These are phyloP conservation scores for Rutstroemia sp. DNA, from an alignment of 2,329 filamentous ascomycete genomes.

Conservation along the genomic window DNA sequence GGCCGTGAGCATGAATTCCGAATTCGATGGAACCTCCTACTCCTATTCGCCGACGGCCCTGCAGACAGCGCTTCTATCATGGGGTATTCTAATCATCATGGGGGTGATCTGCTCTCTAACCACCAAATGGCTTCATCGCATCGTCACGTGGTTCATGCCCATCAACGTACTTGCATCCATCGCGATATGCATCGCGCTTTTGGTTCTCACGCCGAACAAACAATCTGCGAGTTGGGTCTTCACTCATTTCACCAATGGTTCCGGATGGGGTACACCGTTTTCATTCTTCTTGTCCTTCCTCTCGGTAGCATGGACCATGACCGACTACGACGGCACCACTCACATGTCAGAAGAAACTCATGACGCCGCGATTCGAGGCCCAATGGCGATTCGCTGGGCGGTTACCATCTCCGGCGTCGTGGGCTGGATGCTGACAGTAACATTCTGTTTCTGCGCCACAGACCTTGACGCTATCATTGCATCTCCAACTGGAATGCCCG, in stretches of 20 bases:
- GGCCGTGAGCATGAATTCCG: constrained; percentile 53
- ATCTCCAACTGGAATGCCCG: constrained; percentile 52
- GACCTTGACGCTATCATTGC: constrained; percentile 49
- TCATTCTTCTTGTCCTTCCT: constrained; percentile 53
- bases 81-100: constrained; percentile 45
- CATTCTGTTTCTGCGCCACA: constrained; percentile 54
- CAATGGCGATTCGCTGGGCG: constrained; percentile 50
- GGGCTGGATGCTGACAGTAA: constrained; percentile 57
- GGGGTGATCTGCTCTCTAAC: constrained; percentile 55
- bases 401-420: constrained; percentile 52
- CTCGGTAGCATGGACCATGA: constrained; percentile 58
- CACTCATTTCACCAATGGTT: constrained; percentile 51
- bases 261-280: constrained; percentile 52
- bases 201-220: constrained; percentile 51
- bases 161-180: constrained; percentile 56
- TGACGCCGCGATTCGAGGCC: constrained; percentile 52
- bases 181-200: constrained; percentile 49
- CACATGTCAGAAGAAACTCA: constrained; percentile 64
- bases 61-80: constrained; percentile 51
- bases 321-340: constrained; percentile 59
- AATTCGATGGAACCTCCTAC: constrained; percentile 39
- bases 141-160: constrained; percentile 58
- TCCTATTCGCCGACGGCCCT: constrained; percentile 48
- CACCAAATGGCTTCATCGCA: constrained; percentile 50
- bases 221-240: constrained; percentile 54